Base-by-base conservation (phyloP, 352 stramenopile species). In the Globisporangium rhizosaccharum region DNA sequence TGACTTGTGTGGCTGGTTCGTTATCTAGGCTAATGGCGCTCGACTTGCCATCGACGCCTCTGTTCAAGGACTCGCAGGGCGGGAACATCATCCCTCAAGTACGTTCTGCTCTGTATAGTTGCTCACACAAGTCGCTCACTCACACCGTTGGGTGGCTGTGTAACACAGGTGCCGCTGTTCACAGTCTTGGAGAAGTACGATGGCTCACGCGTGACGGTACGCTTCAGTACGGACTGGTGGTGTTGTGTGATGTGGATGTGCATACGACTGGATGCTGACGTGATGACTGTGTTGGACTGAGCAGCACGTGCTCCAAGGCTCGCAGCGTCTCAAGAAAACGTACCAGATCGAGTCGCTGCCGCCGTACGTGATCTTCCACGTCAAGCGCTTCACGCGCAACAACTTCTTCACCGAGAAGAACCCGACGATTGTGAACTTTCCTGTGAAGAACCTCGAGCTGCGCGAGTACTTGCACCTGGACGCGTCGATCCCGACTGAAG, bases 361-460 rank as follows among this genome's bases (percentile, higher is more conserved):
- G 14, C 66, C 62, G 25, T 99, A 98, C 73, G 67, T 99, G 7
- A 97, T 99, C 42, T 90, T 99, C 57, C 92, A 99, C 67, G 79
- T 99, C 39, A 96, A 93, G 66, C 88, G 97, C 17, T 99, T 99
- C 69, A 98, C 93, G 37, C 89, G 88, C 25, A 99, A 99, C 79
- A 95, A 97, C 52, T 99, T 99, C 65, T 98, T 96, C 57, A 82
- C 91, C 1, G 97, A 99, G 79, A 99, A 99, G 76, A 99, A 99
- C 71, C 96, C 96, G 28, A 99, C 97, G 11, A 99, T 99, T 76
- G 97, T 99, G 9, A 97, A 97, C 37, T 99, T 99, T 63, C 97
- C 97, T 6, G 92, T 99, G 33, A 98, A 98, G 70, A 99, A 99
- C 72, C 79, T 99, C 20, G 97, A 99, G 72, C 73, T 99, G 46